phyloP scores from a whole-genome alignment of 2,329 filamentous ascomycete species.

The Fusarium equiseti region DNA sequence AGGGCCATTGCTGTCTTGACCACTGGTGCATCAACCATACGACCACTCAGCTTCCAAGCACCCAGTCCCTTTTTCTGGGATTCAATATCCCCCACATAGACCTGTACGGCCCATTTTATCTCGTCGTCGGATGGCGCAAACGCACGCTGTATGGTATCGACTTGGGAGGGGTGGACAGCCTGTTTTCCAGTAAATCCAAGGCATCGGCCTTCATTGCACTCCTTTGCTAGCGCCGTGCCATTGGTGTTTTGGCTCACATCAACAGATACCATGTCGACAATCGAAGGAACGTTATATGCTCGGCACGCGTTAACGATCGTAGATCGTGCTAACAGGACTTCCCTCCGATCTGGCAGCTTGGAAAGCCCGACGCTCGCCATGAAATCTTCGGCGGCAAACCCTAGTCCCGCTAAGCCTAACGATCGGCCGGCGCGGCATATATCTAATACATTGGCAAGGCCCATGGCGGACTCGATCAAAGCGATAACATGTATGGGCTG shows the following conservation, averaged over 20 bases:
- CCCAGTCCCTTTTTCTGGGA: not conserved
- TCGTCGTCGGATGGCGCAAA: constrained; percentile 5
- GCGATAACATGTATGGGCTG: not conserved
- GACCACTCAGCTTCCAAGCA: constrained; percentile 21
- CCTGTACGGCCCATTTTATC: not conserved
- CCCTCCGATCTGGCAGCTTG: constrained; percentile 1
- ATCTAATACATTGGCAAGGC: not conserved
- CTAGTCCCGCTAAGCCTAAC: not conserved
- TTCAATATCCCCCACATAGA: not conserved
- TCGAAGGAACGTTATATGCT: not conserved
- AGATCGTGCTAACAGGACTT: not conserved
- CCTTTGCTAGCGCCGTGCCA: not conserved
- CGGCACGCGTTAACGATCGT: not conserved
- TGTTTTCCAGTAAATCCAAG: constrained; percentile 25
- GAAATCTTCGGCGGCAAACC: not conserved
- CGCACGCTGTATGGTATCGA: constrained; percentile 7
- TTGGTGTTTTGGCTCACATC: not conserved
- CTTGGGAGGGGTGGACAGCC: constrained; percentile 18
- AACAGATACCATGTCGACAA: not conserved
- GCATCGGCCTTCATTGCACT: constrained; percentile 1
- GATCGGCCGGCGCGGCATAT: not conserved
- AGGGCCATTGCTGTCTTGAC: constrained; percentile 7
- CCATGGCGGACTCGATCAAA: constrained; percentile 2
- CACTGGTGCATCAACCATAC: constrained; percentile 19
- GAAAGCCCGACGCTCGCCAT: not conserved